These are phyloP conservation scores for Alliaria petiolata DNA, from an alignment of 345 rosid genomes.

Conservation along the genomic window DNA sequence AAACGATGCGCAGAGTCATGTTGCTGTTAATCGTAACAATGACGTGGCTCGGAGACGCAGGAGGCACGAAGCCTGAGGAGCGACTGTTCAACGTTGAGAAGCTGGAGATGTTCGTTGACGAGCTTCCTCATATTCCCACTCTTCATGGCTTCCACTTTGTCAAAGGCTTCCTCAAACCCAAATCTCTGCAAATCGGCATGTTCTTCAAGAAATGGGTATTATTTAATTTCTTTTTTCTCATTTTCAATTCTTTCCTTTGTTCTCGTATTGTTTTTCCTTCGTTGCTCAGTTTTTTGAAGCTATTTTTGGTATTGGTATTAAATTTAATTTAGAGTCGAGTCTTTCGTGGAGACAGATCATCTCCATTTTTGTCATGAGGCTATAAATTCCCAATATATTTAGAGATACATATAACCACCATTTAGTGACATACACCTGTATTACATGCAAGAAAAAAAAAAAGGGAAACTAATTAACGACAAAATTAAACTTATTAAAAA, in stretches of 20 bases:
- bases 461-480: background rate
- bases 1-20: constrained; percentile 5
- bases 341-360: constrained; percentile 15
- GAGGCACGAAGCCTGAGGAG: constrained; percentile 27
- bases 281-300: background rate
- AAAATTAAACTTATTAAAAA: background rate
- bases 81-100: constrained; percentile 29
- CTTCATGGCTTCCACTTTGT: constrained; percentile 44
- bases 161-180: constrained; percentile 41
- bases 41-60: constrained; percentile 30
- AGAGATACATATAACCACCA: constrained; percentile 10
- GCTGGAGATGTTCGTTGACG: constrained; percentile 74
- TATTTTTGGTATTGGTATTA: background rate
- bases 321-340: background rate
- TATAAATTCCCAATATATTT: constrained; percentile 16
- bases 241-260: background rate
- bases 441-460: constrained; percentile 18
- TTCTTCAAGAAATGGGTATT: constrained; percentile 69
- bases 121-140: constrained; percentile 65
- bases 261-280: background rate
- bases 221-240: background rate
- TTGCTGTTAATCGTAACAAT: constrained; percentile 2
- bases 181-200: constrained; percentile 72
- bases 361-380: background rate
- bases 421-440: constrained; percentile 13